Evolutionary conservation across 352 stramenopile species (phyloP).

Genomic region (Chrysophaeum taylorii): DNA sequence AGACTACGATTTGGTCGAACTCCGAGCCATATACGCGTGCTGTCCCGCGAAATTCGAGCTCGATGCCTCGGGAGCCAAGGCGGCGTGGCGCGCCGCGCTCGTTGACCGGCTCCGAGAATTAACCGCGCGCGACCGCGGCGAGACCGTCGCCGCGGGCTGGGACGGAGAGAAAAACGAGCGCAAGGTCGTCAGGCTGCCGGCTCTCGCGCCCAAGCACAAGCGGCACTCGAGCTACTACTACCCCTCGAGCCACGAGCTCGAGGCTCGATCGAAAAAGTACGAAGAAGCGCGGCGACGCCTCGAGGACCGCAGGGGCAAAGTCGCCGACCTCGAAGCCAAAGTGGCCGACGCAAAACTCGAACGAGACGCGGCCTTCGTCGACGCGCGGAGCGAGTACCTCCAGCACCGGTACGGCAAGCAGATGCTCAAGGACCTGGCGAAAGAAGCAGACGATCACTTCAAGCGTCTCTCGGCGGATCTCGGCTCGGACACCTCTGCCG

Average conservation of each 20-base stretch:
- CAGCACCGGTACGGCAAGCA: slow-evolving; percentile 20
- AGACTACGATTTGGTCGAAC: slow-evolving; percentile 21
- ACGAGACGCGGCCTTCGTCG: slow-evolving; percentile 13
- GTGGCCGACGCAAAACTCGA: neutral
- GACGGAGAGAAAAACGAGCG: slow-evolving; percentile 9
- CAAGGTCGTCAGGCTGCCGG: neutral
- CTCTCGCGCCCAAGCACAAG: neutral
- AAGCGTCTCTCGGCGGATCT: slow-evolving; percentile 7
- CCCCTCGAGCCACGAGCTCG: neutral
- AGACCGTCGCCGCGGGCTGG: slow-evolving; percentile 13
- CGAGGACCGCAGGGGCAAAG: neutral
- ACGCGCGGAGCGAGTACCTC: slow-evolving; percentile 21
- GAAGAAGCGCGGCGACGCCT: neutral
- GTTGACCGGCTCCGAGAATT: slow-evolving; percentile 13
- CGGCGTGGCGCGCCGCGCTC: slow-evolving; percentile 14
- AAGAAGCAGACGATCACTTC: slow-evolving; percentile 16
- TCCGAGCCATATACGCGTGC: slow-evolving; percentile 19
- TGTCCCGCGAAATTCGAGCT: slow-evolving; percentile 11
- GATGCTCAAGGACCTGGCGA: slow-evolving; percentile 3
- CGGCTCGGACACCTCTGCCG: neutral
- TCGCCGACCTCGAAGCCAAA: neutral
- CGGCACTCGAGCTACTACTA: slow-evolving; percentile 14
- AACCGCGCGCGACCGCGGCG: slow-evolving; percentile 10
- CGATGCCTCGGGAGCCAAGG: slow-evolving; percentile 16
- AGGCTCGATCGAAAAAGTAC: neutral